Conservation (phyloP, 2,329 filamentous ascomycete species). For the Alternaria triticina region DNA sequence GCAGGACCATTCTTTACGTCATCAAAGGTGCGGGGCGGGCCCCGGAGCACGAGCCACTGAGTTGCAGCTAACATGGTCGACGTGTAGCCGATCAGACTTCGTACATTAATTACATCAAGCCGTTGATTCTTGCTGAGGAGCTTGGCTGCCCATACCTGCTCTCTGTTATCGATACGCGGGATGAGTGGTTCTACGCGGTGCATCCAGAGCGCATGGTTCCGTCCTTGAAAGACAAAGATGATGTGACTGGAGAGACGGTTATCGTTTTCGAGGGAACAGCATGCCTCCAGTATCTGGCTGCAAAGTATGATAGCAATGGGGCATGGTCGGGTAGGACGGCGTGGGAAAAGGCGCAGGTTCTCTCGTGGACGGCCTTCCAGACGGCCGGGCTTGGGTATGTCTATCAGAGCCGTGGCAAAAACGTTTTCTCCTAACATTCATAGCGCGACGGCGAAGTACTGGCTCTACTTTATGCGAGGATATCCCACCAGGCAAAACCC, state of each 20-base stretch:
- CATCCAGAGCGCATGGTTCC: conserved; percentile 49
- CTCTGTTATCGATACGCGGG: conserved; percentile 44
- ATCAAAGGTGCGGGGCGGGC: too few relatives aligned
- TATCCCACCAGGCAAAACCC: neutral
- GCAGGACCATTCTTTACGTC: too few relatives aligned
- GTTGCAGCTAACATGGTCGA: too few relatives aligned
- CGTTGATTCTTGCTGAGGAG: conserved; percentile 47
- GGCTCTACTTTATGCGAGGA: conserved; percentile 36
- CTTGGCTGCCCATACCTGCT: conserved; percentile 39
- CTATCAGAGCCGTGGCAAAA: too few relatives aligned
- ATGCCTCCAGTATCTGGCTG: conserved; percentile 47
- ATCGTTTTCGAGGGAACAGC: conserved; percentile 49
- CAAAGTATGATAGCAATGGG: conserved; percentile 44
- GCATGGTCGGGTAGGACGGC: conserved; percentile 39
- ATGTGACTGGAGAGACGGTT: conserved; percentile 33
- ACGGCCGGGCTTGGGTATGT: conserved; percentile 46
- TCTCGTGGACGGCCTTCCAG: conserved; percentile 47
- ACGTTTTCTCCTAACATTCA: neutral
- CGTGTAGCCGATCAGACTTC: conserved; percentile 1
- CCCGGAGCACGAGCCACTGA: too few relatives aligned
- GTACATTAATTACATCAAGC: conserved; percentile 51
- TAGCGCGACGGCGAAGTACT: conserved; percentile 43
- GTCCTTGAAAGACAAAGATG: conserved; percentile 42
- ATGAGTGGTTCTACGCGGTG: conserved; percentile 42
- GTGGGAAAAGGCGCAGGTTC: conserved; percentile 35